Percentiles rank a stretch among this genome's conserved stretches.
Conservation (phyloP, 2,329 filamentous ascomycete species). For the Dendrostoma leiphaemia region DNA sequence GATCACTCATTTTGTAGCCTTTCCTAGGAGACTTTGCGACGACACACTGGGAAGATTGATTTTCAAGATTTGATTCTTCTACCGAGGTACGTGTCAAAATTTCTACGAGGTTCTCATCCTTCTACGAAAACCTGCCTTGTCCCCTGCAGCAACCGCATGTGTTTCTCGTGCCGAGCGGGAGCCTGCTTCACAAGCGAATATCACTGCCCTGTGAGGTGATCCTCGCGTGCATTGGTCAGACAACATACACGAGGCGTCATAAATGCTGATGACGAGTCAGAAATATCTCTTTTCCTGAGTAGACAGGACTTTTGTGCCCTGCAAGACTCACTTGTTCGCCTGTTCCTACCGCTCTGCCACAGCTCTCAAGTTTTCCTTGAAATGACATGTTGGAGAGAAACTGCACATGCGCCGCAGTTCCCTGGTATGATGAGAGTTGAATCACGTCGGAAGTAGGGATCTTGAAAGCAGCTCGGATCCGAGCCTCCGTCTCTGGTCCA, state of each 20-base stretch:
- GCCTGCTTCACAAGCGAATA: constrained; percentile 13
- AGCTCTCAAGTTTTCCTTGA: background rate
- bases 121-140: background rate
- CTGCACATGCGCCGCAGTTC: background rate
- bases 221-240: background rate
- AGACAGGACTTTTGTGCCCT: background rate
- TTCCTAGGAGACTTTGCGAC: background rate
- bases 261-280: background rate
- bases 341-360: background rate
- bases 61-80: too few species aligned
- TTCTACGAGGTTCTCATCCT: background rate
- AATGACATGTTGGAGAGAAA: background rate
- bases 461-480: background rate
- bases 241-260: background rate
- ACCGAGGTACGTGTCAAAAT: background rate
- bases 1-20: background rate
- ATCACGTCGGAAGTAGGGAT: background rate
- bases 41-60: background rate
- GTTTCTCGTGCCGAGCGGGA: background rate
- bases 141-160: background rate
- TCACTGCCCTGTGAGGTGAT: background rate
- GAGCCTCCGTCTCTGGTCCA: background rate
- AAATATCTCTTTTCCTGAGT: background rate
- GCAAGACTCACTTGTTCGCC: background rate
- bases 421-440: background rate